Conservation (phyloP, 768 basidiomycete species). For the Russula sp. region DNA sequence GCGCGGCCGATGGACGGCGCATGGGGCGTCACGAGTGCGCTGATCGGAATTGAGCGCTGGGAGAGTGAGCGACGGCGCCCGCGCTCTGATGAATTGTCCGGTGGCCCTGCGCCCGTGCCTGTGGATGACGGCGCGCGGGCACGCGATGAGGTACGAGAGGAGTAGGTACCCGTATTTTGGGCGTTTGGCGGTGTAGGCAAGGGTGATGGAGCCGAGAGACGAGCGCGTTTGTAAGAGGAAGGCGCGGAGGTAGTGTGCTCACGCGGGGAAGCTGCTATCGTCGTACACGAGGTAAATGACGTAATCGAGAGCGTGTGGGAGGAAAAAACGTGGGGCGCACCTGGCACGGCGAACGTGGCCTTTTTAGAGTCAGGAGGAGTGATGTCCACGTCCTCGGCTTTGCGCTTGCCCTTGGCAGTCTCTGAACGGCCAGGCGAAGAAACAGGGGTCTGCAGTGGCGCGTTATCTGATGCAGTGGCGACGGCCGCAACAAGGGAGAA, state of each 20-base stretch:
- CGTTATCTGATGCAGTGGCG: slow-evolving; percentile 30
- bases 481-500: slow-evolving; percentile 20
- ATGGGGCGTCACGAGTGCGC: slow-evolving; percentile 71
- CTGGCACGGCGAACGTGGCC: slow-evolving; percentile 56
- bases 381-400: slow-evolving; percentile 65
- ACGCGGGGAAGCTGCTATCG: slow-evolving; percentile 27
- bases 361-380: slow-evolving; percentile 61
- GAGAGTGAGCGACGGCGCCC: slow-evolving; percentile 39
- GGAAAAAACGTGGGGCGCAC: slow-evolving; percentile 37
- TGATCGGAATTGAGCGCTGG: slow-evolving; percentile 71
- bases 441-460: slow-evolving; percentile 15
- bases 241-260: slow-evolving; percentile 48
- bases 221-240: slow-evolving; percentile 69
- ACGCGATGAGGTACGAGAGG: slow-evolving; percentile 32
- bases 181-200: slow-evolving; percentile 35
- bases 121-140: slow-evolving; percentile 24
- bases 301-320: slow-evolving; percentile 10
- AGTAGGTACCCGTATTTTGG: slow-evolving; percentile 41
- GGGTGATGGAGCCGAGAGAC: slow-evolving; percentile 42
- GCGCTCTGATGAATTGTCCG: slow-evolving; percentile 9
- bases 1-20: slow-evolving; percentile 57
- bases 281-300: slow-evolving; percentile 16
- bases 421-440: slow-evolving; percentile 28
- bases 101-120: not conserved
- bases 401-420: slow-evolving; percentile 55